Base-by-base conservation (phyloP, 768 basidiomycete genomes). In the Rubroboletus satanas region DNA sequence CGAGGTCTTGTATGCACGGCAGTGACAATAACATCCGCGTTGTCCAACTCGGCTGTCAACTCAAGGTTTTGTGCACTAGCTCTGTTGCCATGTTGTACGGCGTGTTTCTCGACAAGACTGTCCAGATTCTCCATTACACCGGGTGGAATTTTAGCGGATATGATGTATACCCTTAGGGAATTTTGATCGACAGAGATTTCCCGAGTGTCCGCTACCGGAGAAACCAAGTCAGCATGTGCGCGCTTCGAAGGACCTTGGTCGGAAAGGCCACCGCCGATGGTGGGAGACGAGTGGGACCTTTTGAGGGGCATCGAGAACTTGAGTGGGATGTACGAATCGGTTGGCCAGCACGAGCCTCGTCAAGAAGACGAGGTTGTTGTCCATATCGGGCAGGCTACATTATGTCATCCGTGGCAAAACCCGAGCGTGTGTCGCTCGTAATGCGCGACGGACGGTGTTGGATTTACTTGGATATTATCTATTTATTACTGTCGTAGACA, bases 21-120 rank as follows among this genome's bases (percentile, higher is more conserved):
- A 6, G 90, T 88, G 52, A 93, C 64, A 37, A 92, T 71, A 33
- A 90, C 73, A 49, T 90, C 81, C 5, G 87, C 84, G 11, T 80
- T 76, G 15, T 75, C 68, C 4, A 72, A 57, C 37, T 79, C 62
- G 15, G 61, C 57, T 52, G 77, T 77, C 31, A 80, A 63, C 49
- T 74, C 65, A 10, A 81, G 49, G 14, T 49, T 51, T 9, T 59
- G 59, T 26, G 57, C 33, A 41, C 45, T 23, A 3, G 21, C 21
- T 26, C 29, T 26, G 15, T 38, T 9, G 0, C 23, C 47, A 9
- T 7, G 48, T 29, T 42, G 36, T 14, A 37, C 15, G 9, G 45
- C 7, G 26, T 44, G 26, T 36, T 45, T 52, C 43, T 71, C 70
- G 37, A 68, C 58, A 11, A 75, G 58, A 33, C n/a, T n/a, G 14